Evolutionary conservation across 2,329 filamentous ascomycete species (phyloP).

Genomic region (Scopulariopsis brevicaulis): DNA sequence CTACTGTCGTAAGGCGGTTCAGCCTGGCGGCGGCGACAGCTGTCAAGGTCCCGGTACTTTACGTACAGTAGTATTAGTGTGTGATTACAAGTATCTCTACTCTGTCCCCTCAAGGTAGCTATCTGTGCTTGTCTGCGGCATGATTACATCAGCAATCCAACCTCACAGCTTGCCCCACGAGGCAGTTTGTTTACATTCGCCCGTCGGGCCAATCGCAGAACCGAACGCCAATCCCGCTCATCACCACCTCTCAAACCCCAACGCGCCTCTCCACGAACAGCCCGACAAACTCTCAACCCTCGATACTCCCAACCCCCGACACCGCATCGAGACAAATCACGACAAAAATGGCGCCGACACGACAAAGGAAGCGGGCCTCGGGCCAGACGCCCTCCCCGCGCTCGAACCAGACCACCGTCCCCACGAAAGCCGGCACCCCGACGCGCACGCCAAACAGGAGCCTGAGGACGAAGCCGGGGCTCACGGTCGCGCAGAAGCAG

Average conservation of each 20-base stretch:
- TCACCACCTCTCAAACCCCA: background rate
- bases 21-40: conserved; percentile 22
- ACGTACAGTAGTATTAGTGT: background rate
- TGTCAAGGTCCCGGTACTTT: conserved; percentile 6
- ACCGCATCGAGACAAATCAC: conserved; percentile 6
- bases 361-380: conserved; percentile 22
- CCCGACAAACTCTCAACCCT: background rate
- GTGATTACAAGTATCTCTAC: background rate
- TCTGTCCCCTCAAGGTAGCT: background rate
- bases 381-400: conserved; percentile 18
- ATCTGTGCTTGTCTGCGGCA: background rate
- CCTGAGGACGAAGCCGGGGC: conserved; percentile 47
- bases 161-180: background rate
- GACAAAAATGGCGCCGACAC: conserved; percentile 32
- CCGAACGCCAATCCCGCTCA: background rate
- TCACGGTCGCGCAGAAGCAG: conserved; percentile 68
- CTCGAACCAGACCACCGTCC: conserved; percentile 22
- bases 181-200: conserved; percentile 13
- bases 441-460: conserved; percentile 27
- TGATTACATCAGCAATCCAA: conserved; percentile 5
- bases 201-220: background rate
- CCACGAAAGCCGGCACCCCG: conserved; percentile 21
- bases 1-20: conserved; percentile 32
- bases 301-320: background rate
- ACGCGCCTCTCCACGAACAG: background rate